Percentiles rank a stretch among this genome's conserved stretches.
phyloP scores from a whole-genome alignment of 75 land plant genomes.

The Cunninghamia lanceolata region DNA sequence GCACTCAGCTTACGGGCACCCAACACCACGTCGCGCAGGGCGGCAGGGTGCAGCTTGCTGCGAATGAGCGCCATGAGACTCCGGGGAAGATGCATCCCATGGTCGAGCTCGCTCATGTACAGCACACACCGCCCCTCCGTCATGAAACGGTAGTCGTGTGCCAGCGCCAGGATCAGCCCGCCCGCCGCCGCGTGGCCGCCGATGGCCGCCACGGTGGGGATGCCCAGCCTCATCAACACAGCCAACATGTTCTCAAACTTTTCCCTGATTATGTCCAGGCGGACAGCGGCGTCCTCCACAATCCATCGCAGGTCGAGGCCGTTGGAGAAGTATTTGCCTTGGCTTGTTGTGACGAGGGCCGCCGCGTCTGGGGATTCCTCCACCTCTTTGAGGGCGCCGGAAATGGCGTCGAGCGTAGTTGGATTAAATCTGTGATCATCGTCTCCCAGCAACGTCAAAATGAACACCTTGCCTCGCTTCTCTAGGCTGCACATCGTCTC shows the following conservation, averaged over 20 bases:
- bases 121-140: constrained; percentile 27
- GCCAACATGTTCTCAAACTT: constrained; percentile 23
- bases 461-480: constrained; percentile 27
- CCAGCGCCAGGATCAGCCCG: constrained; percentile 40
- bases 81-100: constrained; percentile 21
- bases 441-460: constrained; percentile 27
- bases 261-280: not conserved
- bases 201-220: constrained; percentile 45
- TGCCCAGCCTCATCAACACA: constrained; percentile 20
- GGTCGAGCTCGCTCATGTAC: constrained; percentile 45
- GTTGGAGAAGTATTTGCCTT: constrained; percentile 45
- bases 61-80: constrained; percentile 17
- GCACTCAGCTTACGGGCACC: constrained; percentile 24
- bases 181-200: constrained; percentile 49
- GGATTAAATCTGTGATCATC: constrained; percentile 40
- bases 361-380: not conserved
- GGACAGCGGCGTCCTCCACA: not conserved
- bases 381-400: constrained; percentile 11
- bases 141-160: constrained; percentile 54
- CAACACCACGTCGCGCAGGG: constrained; percentile 28
- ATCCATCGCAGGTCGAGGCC: constrained; percentile 39
- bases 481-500: constrained; percentile 27
- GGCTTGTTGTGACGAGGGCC: constrained; percentile 43
- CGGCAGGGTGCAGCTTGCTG: constrained; percentile 29
- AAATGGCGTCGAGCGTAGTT: constrained; percentile 16